These are phyloP conservation scores for Phlebiopsis gigantea DNA, from an alignment of 768 basidiomycete species.

Conservation along the genomic window DNA sequence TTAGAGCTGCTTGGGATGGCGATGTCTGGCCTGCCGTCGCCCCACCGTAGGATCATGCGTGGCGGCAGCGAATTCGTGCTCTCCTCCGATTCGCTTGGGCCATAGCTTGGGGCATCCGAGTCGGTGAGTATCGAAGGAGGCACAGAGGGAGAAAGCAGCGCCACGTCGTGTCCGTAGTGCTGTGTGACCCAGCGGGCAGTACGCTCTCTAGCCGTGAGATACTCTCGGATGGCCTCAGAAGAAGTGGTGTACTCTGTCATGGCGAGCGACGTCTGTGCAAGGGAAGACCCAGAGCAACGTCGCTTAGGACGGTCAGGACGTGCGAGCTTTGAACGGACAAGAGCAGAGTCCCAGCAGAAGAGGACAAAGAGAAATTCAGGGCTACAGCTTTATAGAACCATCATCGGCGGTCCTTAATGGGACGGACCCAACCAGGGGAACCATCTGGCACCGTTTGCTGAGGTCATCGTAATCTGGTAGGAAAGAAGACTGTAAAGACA, in stretches of 20 bases:
- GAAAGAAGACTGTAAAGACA: slow-evolving; percentile 6
- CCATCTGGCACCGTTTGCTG: slow-evolving; percentile 9
- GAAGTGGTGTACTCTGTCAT: slow-evolving; percentile 67
- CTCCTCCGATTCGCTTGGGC: slow-evolving; percentile 31
- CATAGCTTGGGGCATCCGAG: slow-evolving; percentile 27
- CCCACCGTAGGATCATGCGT: slow-evolving; percentile 66
- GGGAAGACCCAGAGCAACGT: neutral
- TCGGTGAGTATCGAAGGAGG: slow-evolving; percentile 22
- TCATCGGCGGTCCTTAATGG: slow-evolving; percentile 7
- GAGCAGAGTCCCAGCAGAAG: slow-evolving; percentile 13
- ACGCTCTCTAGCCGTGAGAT: slow-evolving; percentile 53
- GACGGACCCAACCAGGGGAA: slow-evolving; percentile 9
- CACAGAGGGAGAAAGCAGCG: slow-evolving; percentile 52
- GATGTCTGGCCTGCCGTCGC: slow-evolving; percentile 57
- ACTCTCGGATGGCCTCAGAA: slow-evolving; percentile 53
- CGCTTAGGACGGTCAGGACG: slow-evolving; percentile 11
- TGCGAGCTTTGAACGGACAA: slow-evolving; percentile 14
- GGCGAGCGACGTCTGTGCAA: slow-evolving; percentile 1
- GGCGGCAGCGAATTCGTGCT: slow-evolving; percentile 52
- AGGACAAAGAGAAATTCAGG: slow-evolving; percentile 10
- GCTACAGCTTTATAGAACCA: slow-evolving; percentile 10
- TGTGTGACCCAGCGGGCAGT: slow-evolving; percentile 61
- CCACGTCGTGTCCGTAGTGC: slow-evolving; percentile 22
- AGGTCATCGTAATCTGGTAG: slow-evolving; percentile 13
- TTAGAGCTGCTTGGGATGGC: slow-evolving; percentile 44